Percentiles rank a stretch among this genome's conserved stretches.
phyloP scores from a whole-genome alignment of 768 basidiomycete genomes.

The Leccinum ochraceum region DNA sequence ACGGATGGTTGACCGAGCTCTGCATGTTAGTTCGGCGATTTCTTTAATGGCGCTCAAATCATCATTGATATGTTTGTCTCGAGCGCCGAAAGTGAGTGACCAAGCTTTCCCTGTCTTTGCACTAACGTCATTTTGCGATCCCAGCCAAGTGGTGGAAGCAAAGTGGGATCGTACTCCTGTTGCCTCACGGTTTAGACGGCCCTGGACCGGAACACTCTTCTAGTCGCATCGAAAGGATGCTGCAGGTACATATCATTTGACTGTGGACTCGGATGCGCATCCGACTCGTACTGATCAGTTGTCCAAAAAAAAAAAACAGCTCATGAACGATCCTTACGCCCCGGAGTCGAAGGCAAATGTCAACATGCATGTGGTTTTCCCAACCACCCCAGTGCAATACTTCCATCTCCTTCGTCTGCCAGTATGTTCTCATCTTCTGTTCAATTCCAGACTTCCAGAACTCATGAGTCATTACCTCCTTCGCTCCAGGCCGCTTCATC shows the following conservation, averaged over 20 bases:
- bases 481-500: too few relatives aligned
- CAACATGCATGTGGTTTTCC: slow-evolving; percentile 85
- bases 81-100: slow-evolving; percentile 73
- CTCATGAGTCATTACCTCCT: too few relatives aligned
- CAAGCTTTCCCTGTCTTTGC: too few relatives aligned
- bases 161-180: slow-evolving; percentile 80
- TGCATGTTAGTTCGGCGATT: slow-evolving; percentile 76
- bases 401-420: slow-evolving; percentile 80
- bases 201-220: slow-evolving; percentile 95
- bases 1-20: background rate
- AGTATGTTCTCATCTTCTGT: too few relatives aligned
- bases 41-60: slow-evolving; percentile 87
- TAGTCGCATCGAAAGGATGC: slow-evolving; percentile 82
- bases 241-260: slow-evolving; percentile 57
- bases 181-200: slow-evolving; percentile 91
- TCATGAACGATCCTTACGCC: slow-evolving; percentile 71
- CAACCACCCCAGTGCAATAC: slow-evolving; percentile 88
- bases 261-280: too few relatives aligned
- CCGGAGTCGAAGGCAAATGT: slow-evolving; percentile 44
- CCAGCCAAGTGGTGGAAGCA: slow-evolving; percentile 93
- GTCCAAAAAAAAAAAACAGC: slow-evolving; percentile 44
- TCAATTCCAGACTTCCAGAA: too few relatives aligned
- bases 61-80: slow-evolving; percentile 89
- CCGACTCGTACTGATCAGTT: background rate
- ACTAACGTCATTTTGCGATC: background rate